A percentile compares a stretch with the other conserved stretches of the same genome.
Conservation (phyloP, 352 stramenopile genomes). For the Globisporangium lucens region DNA sequence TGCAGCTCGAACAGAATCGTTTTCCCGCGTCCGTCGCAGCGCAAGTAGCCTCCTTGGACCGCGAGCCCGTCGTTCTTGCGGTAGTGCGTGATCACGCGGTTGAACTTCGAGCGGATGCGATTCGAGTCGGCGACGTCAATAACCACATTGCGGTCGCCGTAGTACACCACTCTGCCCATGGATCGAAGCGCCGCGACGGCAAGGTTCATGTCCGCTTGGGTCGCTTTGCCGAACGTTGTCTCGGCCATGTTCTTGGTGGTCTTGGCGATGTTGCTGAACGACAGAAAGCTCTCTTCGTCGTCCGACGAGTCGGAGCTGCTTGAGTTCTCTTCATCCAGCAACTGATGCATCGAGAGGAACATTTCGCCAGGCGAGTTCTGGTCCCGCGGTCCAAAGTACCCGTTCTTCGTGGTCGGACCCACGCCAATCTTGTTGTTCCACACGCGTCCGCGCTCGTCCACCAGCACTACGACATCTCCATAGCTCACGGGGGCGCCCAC, state of each 20-base stretch:
- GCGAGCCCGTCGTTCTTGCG: constrained; percentile 53
- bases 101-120: constrained; percentile 77
- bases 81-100: constrained; percentile 79
- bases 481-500: constrained; percentile 72
- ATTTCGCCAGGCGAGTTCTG: constrained; percentile 72
- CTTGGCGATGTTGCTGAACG: constrained; percentile 54
- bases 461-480: constrained; percentile 78
- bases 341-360: constrained; percentile 76
- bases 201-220: constrained; percentile 52
- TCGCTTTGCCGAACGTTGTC: constrained; percentile 61
- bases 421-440: constrained; percentile 89
- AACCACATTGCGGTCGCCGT: constrained; percentile 70
- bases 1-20: constrained; percentile 74
- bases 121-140: constrained; percentile 85
- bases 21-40: constrained; percentile 75
- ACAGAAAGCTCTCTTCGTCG: constrained; percentile 64
- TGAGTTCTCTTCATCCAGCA: constrained; percentile 34
- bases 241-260: constrained; percentile 67
- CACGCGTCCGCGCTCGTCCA: constrained; percentile 54
- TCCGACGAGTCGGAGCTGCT: constrained; percentile 57
- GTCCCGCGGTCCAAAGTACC: constrained; percentile 73
- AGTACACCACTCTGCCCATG: constrained; percentile 73
- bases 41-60: constrained; percentile 66
- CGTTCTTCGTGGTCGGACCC: constrained; percentile 71
- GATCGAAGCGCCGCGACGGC: constrained; percentile 47